Evolutionary conservation across 2,329 filamentous ascomycete genomes (phyloP), one percentile per base, ranked within the genome.

Genomic region (Trichoderma simmonsii): DNA sequence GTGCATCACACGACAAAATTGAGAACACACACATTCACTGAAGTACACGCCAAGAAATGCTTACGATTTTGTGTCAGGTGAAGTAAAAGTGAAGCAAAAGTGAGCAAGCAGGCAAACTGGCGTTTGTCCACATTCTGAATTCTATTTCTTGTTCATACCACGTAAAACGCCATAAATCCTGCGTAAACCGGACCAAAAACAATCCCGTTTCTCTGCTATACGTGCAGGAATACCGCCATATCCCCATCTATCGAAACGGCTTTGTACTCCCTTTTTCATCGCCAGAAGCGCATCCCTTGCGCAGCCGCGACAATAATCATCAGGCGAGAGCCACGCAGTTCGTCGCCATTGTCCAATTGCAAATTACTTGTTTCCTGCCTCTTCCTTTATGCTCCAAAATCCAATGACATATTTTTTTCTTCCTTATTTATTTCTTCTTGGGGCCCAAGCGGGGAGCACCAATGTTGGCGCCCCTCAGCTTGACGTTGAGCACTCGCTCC

Each of bases 401-500:
- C 36, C 62, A 57, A 71, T 69, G 28, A 32, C 63, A 32, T 18
- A 36, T 4, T 61, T 68, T 12, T 12, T 56, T 21, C 14, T 57
- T 68, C 7, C 24, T 28, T 15, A 21, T 28, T 73, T 73, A 83
- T 79, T 84, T 83, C 86, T 92, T 93, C 88, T 93, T 94, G 75
- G 90, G 89, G 82, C 71, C 71, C 61, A 70, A 30, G 26, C 66
- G 71, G 15, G 71, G 71, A 32, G 66, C 71, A 43, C 71, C 71
- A 62, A 72, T 72, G 66, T 73, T 68, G 48, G 48, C 86, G 72
- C 96, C 94, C 76, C 95, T 88, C 79, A 98, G 87, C 86, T 97
- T 94, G 79, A 97, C 89, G 79, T 96, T 95, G 81, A 98, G 89
- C 74, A 93, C 90, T 70, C 91, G 88, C 88, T 97, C 94, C 88